Conservation (phyloP, 495 filamentous ascomycete genomes). For the Xanthoparmelia taractica region DNA sequence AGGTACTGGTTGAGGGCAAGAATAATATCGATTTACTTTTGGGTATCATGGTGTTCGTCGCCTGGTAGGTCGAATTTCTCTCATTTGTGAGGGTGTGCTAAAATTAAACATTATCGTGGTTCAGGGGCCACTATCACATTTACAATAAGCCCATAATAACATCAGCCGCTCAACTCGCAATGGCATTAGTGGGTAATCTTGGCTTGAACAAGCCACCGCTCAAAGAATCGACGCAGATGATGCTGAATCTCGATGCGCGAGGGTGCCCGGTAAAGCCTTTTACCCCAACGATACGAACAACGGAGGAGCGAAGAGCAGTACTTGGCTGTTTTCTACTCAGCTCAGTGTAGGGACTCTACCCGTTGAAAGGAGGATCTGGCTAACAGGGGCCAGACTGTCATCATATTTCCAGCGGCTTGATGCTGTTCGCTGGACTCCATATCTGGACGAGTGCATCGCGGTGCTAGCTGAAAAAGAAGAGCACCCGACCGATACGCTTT, state of each 20-base stretch:
- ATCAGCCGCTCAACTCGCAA: conserved; percentile 42
- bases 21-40: conserved; percentile 49
- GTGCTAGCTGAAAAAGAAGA: conserved; percentile 39
- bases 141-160: conserved; percentile 24
- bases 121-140: conserved; percentile 20
- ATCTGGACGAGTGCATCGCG: conserved; percentile 46
- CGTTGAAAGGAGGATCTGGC: not conserved
- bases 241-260: conserved; percentile 7
- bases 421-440: conserved; percentile 44
- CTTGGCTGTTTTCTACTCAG: conserved; percentile 48
- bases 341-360: conserved; percentile 39
- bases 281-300: conserved; percentile 30
- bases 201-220: conserved; percentile 43
- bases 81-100: conserved; percentile 11
- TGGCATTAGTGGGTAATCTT: conserved; percentile 46
- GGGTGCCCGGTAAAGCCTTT: conserved; percentile 18
- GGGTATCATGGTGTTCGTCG: conserved; percentile 43
- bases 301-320: conserved; percentile 47
- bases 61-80: conserved; percentile 28
- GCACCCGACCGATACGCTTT: conserved; percentile 42
- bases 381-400: conserved; percentile 32
- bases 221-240: conserved; percentile 20
- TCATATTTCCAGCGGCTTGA: conserved; percentile 41
- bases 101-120: too few species aligned
- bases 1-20: conserved; percentile 42